These are phyloP conservation scores for Camellia japonica DNA, from an alignment of 148 eudicot genomes.

Conservation along the genomic window DNA sequence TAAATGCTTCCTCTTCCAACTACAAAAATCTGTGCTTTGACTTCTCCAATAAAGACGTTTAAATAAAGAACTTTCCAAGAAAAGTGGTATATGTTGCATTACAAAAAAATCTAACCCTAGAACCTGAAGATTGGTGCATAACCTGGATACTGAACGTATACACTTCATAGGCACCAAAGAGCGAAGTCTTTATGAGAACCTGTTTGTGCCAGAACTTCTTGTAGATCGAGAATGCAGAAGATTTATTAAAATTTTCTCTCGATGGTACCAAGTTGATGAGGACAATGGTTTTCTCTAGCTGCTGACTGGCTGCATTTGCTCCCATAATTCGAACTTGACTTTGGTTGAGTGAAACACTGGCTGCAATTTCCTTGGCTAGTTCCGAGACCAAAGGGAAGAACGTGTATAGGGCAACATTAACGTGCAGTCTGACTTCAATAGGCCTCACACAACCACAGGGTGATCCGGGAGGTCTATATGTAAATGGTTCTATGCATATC, in stretches of 20 bases:
- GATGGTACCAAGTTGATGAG: conserved; percentile 70
- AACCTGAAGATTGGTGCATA: conserved; percentile 17
- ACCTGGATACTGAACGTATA: conserved; percentile 92
- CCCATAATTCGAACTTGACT: conserved; percentile 93
- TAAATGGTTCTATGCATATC: conserved; percentile 72
- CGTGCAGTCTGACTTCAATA: conserved; percentile 58
- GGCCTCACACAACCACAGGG: conserved; percentile 96
- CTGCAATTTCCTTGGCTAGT: conserved; percentile 69
- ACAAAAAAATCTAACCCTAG: background rate
- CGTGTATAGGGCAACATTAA: conserved; percentile 52
- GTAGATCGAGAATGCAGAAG: conserved; percentile 50
- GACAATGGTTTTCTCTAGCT: conserved; percentile 63
- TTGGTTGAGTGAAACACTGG: conserved; percentile 51
- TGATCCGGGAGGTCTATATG: conserved; percentile 67
- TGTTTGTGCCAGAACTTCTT: conserved; percentile 69
- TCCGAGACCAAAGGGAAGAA: conserved; percentile 81
- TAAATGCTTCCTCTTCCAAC: background rate
- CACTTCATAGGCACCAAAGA: conserved; percentile 78
- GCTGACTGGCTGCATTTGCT: conserved; percentile 72
- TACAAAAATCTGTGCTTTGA: background rate
- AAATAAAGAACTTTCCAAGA: background rate
- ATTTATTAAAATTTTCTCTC: conserved; percentile 39
- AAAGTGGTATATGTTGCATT: background rate
- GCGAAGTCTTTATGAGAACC: conserved; percentile 48
- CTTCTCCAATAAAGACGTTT: background rate